phyloP scores from a whole-genome alignment of 257 asterid genomes.

The Nicotiana noctiflora region DNA sequence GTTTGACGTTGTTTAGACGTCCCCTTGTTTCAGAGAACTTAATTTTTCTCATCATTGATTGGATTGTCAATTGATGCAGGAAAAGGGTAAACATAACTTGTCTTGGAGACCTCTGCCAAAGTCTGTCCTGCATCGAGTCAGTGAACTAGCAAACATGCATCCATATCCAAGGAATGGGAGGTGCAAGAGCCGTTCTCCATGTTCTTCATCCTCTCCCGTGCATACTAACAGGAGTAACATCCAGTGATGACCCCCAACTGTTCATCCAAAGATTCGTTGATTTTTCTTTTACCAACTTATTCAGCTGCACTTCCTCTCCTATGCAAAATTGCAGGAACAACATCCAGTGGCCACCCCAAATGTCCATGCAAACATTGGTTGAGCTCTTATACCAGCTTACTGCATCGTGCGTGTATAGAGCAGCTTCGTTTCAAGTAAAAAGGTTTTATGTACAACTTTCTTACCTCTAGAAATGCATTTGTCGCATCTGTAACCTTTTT shows the following conservation, averaged over 20 bases:
- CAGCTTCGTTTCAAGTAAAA: conserved; percentile 7
- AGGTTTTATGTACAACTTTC: neutral
- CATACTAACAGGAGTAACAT: neutral
- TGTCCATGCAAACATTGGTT: neutral
- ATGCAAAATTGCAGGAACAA: neutral
- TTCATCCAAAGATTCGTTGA: neutral
- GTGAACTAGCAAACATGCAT: conserved; percentile 60
- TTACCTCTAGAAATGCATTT: neutral
- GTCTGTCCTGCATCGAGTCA: conserved; percentile 59
- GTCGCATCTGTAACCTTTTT: neutral
- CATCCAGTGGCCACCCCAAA: neutral
- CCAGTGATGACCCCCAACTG: neutral
- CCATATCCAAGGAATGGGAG: conserved; percentile 76
- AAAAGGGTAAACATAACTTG: conserved; percentile 59
- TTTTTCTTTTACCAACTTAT: neutral
- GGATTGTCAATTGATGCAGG: conserved; percentile 37
- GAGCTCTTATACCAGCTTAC: conserved; percentile 2
- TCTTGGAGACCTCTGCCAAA: conserved; percentile 96
- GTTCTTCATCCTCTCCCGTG: conserved; percentile 21
- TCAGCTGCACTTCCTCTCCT: neutral
- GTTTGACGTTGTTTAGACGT: neutral
- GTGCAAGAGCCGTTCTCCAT: conserved; percentile 27
- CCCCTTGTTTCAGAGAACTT: neutral
- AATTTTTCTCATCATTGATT: neutral
- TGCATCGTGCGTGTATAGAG: conserved; percentile 4